Evolutionary conservation across 1,284 basidiomycete genomes (phyloP).

Genomic region (Sanghuangporus weigelae): DNA sequence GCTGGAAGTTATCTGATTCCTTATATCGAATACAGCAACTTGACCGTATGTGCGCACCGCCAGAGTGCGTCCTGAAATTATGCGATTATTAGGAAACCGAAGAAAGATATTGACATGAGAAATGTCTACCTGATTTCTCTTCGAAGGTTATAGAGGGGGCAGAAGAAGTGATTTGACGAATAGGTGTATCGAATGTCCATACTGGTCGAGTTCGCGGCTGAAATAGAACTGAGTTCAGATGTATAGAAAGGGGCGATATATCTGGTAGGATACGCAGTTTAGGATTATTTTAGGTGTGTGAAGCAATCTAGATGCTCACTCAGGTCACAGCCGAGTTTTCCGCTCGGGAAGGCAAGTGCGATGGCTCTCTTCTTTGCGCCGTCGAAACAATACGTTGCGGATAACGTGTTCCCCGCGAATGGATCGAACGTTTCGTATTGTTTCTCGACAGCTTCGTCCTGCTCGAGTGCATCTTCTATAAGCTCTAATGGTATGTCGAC

Average conservation of each 20-base stretch:
- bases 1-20: constrained; percentile 12
- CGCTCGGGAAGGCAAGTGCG: constrained; percentile 56
- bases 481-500: constrained; percentile 62
- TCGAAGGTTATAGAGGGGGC: constrained; percentile 26
- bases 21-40: constrained; percentile 28
- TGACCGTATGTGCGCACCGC: constrained; percentile 23
- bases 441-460: constrained; percentile 35
- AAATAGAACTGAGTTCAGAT: constrained; percentile 31
- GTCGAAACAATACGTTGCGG: constrained; percentile 36
- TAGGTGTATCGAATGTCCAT: constrained; percentile 50
- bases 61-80: constrained; percentile 18
- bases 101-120: not conserved
- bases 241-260: constrained; percentile 40
- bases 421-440: constrained; percentile 46
- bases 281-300: constrained; percentile 2
- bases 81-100: not conserved
- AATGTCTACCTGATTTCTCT: constrained; percentile 31
- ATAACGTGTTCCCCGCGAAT: constrained; percentile 39
- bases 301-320: constrained; percentile 38
- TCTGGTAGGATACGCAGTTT: constrained; percentile 31
- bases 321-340: constrained; percentile 49
- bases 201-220: constrained; percentile 37
- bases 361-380: constrained; percentile 25
- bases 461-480: constrained; percentile 47
- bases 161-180: constrained; percentile 39